Conservation (phyloP, 139 green algal genomes). For the Desmodesmus armatus region DNA sequence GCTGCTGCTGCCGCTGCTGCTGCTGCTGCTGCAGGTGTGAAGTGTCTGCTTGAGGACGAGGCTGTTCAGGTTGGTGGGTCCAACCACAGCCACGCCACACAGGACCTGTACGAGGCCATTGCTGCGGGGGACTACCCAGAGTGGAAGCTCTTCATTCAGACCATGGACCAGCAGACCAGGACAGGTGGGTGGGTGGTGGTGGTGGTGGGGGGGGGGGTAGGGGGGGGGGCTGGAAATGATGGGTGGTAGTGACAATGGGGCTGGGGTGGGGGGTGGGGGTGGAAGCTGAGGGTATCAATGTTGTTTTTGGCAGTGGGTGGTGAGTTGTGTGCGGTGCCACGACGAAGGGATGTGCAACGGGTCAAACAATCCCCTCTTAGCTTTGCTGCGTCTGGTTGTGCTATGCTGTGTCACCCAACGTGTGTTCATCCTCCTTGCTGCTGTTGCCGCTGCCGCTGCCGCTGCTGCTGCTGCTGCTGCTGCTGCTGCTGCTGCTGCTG, state of each 20-base stretch:
- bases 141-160: conserved; percentile 95
- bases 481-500: conserved; percentile 3
- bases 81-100: conserved; percentile 97
- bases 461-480: background rate
- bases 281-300: too few species aligned
- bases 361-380: too few species aligned
- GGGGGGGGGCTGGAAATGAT: too few species aligned
- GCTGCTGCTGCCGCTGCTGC: background rate
- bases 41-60: conserved; percentile 93
- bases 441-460: background rate
- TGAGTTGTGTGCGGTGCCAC: too few species aligned
- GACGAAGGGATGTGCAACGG: too few species aligned
- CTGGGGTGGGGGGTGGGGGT: too few species aligned
- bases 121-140: conserved; percentile 93
- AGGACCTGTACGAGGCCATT: conserved; percentile 96
- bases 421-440: background rate
- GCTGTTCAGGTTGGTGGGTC: conserved; percentile 87
- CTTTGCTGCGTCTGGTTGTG: background rate
- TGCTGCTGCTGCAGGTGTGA: conserved; percentile 67
- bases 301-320: too few species aligned
- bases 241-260: too few species aligned
- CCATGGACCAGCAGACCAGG: conserved; percentile 88
- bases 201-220: too few species aligned
- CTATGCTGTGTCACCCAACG: background rate
- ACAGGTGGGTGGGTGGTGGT: too few species aligned